Evolutionary conservation across 371 early-diverging fungal species (phyloP).

Genomic region (Saksenaea oblongispora): DNA sequence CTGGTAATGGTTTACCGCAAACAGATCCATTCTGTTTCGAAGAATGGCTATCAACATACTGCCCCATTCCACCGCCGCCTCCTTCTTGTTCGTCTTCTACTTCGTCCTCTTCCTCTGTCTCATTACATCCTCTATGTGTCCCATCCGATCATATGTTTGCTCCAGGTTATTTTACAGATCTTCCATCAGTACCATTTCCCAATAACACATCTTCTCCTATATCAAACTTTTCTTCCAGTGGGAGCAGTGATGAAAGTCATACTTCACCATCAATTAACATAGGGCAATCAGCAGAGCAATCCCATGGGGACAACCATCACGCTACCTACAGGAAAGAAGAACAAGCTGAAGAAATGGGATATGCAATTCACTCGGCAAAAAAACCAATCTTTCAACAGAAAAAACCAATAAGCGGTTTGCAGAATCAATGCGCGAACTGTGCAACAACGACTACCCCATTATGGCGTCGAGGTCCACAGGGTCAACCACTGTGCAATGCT

Average conservation of each 20-base stretch:
- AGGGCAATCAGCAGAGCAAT: background rate
- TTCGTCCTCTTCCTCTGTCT: too few species aligned
- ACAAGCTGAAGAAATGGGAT: background rate
- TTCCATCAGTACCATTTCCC: background rate
- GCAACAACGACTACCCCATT: slow-evolving; percentile 88
- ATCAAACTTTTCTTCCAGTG: background rate
- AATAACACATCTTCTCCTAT: background rate
- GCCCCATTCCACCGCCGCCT: background rate
- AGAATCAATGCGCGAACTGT: slow-evolving; percentile 83
- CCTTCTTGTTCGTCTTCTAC: background rate
- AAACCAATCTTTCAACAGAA: background rate
- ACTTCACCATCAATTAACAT: background rate
- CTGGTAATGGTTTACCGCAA: background rate
- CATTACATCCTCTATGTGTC: background rate
- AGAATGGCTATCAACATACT: slow-evolving; percentile 22
- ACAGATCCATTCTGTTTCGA: slow-evolving; percentile 26
- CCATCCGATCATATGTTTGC: background rate
- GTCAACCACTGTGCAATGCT: slow-evolving; percentile 63
- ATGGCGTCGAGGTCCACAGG: slow-evolving; percentile 88
- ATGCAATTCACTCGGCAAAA: background rate
- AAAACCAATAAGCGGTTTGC: background rate
- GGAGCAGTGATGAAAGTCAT: background rate
- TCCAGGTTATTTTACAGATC: background rate
- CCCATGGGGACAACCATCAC: background rate
- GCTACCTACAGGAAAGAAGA: background rate